Base-by-base conservation (phyloP, 2,329 filamentous ascomycete species). In the Cordyceps pruinosa region DNA sequence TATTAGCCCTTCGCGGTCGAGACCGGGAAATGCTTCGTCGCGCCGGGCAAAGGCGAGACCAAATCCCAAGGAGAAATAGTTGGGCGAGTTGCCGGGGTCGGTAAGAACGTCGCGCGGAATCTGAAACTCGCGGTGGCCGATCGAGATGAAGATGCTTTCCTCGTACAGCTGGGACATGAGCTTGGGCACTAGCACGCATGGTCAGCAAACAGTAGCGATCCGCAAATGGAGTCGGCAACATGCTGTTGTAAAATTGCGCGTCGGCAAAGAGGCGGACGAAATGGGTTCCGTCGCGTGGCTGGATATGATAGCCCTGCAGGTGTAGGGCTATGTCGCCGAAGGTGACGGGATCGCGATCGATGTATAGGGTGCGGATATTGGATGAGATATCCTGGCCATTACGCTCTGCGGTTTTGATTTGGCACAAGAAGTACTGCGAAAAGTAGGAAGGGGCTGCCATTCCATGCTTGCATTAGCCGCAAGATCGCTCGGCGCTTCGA, bases 241-340 rank as follows among this genome's bases (percentile, higher is more conserved):
- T 76, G 91, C 88, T 75, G 66, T 84, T 90, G 72, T 97, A 97
- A 73, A 97, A 97, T 68, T 97, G 93, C 1, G 93, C 90, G 72
- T 97, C 93, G 21, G 92, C 90, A 71, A 96, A 97, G 30, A 97
- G 77, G 58, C 89, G 90, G 64, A 97, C 92, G 71, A 93, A 97
- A 71, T 97, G 90, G 55, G 85, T 83, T 51, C 88, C 89, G 73
- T 96, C 88, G 61, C 83, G 82, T 3, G 93, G 92, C 57, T 81
- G 79, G 59, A 97, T 82, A 73, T 96, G 88, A 70, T 97, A 97
- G 46, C 93, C 90, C 75, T 96, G 92, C 23, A 97, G 78, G 76
- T 97, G 92, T 56, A 92, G 79, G 37, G 88, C 88, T 62, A 97
- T 97, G 68, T 97, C 90, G 66, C 80, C 82, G 70, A 97, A 97